A percentile compares a stretch with the other conserved stretches of the same genome.
phyloP scores from a whole-genome alignment of 306 rosid genomes.

The Sesbania bispinosa region DNA sequence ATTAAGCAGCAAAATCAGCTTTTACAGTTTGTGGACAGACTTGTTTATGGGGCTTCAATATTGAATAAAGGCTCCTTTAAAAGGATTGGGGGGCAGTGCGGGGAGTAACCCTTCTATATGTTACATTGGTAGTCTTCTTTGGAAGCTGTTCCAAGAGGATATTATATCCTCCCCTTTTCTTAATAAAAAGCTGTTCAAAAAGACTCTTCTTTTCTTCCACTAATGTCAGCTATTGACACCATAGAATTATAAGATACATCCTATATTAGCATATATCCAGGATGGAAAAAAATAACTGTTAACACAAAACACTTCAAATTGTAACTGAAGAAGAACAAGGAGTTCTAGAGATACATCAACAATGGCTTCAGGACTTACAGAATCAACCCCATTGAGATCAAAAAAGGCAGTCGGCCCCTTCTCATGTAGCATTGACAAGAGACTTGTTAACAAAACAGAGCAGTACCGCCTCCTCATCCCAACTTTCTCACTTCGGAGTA shows the following conservation, averaged over 20 bases:
- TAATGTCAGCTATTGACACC: constrained; percentile 4
- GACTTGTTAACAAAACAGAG: constrained; percentile 79
- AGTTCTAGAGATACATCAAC: constrained; percentile 12
- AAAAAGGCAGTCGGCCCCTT: constrained; percentile 98
- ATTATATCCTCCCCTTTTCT: background rate
- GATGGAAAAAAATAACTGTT: background rate
- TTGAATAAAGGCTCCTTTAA: background rate
- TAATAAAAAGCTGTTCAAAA: background rate
- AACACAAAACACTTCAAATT: background rate
- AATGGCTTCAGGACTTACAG: constrained; percentile 59
- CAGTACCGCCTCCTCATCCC: constrained; percentile 70
- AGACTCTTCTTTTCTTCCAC: background rate
- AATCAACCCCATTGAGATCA: constrained; percentile 76
- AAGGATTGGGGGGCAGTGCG: background rate
- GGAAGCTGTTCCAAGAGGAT: background rate
- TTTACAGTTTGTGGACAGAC: background rate
- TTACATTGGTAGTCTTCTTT: background rate
- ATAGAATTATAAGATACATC: background rate
- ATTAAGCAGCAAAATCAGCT: background rate
- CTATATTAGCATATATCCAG: background rate
- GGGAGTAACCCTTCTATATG: background rate
- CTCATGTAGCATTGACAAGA: constrained; percentile 84
- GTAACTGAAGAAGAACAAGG: background rate
- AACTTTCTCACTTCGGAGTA: constrained; percentile 88
- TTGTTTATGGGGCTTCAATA: background rate